Evolutionary conservation across 768 basidiomycete genomes (phyloP).

Genomic region (Rhodotorula kratochvilovae): DNA sequence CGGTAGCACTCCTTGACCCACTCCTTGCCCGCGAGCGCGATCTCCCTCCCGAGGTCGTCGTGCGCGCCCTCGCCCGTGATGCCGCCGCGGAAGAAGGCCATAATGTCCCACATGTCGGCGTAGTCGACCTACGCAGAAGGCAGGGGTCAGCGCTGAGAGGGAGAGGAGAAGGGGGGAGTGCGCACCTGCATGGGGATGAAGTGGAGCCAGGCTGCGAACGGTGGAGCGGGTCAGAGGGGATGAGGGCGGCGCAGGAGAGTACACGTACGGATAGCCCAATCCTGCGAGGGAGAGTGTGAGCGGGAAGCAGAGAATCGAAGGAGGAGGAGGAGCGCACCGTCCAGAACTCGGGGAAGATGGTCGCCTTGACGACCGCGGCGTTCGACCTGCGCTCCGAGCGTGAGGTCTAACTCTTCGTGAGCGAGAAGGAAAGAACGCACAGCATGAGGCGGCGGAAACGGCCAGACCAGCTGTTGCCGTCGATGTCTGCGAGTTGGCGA

Average conservation of each 20-base stretch:
- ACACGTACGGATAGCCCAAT: constrained; percentile 38
- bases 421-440: background rate
- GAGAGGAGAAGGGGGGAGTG: too few species aligned
- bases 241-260: too few species aligned
- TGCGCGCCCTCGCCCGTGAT: constrained; percentile 39
- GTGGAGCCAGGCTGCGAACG: constrained; percentile 38
- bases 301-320: too few species aligned
- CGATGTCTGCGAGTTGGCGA: constrained; percentile 14
- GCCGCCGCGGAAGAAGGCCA: constrained; percentile 43
- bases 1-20: constrained; percentile 39
- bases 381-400: constrained; percentile 16
- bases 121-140: constrained; percentile 20
- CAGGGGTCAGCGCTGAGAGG: background rate
- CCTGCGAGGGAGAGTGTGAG: constrained; percentile 6
- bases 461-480: constrained; percentile 41
- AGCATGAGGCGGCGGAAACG: constrained; percentile 41
- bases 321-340: constrained; percentile 19
- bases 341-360: constrained; percentile 42
- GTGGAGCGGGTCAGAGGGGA: background rate
- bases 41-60: constrained; percentile 41
- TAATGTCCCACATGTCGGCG: constrained; percentile 42
- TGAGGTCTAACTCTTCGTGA: background rate
- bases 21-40: constrained; percentile 38
- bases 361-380: constrained; percentile 40
- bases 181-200: constrained; percentile 42